Evolutionary conservation across 352 stramenopile species (phyloP), one percentile per base, ranked within the genome.

Genomic region (Phytopythium ostracodes): DNA sequence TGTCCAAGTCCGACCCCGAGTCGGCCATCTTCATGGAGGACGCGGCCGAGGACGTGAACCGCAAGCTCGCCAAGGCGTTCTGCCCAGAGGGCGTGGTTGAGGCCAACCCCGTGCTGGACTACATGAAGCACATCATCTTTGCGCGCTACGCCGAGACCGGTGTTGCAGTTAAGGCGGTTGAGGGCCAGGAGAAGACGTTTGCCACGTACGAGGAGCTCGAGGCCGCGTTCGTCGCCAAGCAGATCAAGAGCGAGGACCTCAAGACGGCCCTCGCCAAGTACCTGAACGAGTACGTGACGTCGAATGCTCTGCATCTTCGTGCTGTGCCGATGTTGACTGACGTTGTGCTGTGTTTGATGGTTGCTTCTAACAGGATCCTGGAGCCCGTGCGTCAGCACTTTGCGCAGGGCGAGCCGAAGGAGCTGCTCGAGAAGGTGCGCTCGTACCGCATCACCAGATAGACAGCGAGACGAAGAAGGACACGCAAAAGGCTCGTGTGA

Each of bases 11-110:
- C 63, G 96, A 99, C 85, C 97, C 97, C 7, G 96, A 99, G 82
- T 98, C 86, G 53, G 92, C 92, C 22, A 98, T 99, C 65, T 99
- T 99, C 74, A 99, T 99, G 98, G 98, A 99, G 70, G 96, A 99
- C 75, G 87, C 88, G 3, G 80, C 72, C 2, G 93, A 96, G 51
- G 93, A 98, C 70, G 94, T 98, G 35, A 96, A 97, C 70, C 91
- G 87, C 66, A 99, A 99, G 84, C 96, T 99, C 63, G 98, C 98
- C 68, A 99, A 99, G 68, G 96, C 97, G 9, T 99, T 98, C 67
- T 99, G 98, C 61, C 97, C 92, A 0, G 87, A 91, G 24, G 86
- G 84, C 22, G 68, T 94, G 24, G 85, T 96, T 24, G 87, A 96
- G 56, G 84, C 75, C 46, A 99, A 99, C 86, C 96, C 96, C 52